Conservation (phyloP, 2,329 filamentous ascomycete genomes). For the Calonectria henricotiae region DNA sequence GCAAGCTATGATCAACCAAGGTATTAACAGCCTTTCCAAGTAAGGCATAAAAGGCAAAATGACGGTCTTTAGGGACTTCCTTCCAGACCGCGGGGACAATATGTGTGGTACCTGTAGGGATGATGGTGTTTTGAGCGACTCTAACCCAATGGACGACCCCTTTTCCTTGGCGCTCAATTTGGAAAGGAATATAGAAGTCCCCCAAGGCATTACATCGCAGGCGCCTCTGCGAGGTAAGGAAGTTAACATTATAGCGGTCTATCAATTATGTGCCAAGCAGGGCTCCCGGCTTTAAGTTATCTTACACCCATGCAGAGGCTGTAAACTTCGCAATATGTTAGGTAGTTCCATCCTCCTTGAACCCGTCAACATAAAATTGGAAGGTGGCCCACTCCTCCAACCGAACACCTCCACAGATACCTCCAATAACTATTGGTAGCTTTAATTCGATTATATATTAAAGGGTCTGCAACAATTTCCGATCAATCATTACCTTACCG, state of each 20-base stretch:
- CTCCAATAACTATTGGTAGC: not conserved
- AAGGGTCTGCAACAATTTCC: not conserved
- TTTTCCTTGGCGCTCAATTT: too few species aligned
- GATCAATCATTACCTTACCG: not conserved
- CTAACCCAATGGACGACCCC: not conserved
- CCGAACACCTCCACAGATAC: not conserved
- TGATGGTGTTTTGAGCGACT: not conserved
- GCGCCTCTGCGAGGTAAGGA: too few species aligned
- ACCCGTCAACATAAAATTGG: not conserved
- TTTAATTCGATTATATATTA: conserved; percentile 2
- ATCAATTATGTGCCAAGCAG: too few species aligned
- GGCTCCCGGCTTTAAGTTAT: too few species aligned
- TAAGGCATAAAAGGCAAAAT: not conserved
- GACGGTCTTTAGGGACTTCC: not conserved
- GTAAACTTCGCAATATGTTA: not conserved
- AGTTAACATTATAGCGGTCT: too few species aligned
- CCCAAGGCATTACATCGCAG: too few species aligned
- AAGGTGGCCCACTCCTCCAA: not conserved
- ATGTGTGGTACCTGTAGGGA: not conserved
- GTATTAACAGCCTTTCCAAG: not conserved
- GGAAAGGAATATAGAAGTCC: too few species aligned
- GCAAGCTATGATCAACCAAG: not conserved
- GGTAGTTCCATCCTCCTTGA: not conserved
- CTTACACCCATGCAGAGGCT: not conserved
- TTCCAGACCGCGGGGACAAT: too few species aligned